Evolutionary conservation across 2,329 filamentous ascomycete species (phyloP).

Genomic region (Penicillium decumbens): DNA sequence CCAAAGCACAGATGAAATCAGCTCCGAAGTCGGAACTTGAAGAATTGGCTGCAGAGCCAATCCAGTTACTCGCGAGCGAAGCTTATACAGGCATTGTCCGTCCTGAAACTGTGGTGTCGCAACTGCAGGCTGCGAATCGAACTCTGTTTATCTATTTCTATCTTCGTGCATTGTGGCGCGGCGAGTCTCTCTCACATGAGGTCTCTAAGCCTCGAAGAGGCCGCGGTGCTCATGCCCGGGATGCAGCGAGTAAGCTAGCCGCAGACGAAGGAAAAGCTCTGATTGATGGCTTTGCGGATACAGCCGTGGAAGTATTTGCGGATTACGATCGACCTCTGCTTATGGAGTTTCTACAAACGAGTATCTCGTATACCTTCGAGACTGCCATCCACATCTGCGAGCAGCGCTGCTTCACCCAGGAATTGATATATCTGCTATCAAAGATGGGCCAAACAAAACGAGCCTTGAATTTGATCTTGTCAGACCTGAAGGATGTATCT

Average conservation of each 20-base stretch:
- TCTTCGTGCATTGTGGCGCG: slow-evolving; percentile 77
- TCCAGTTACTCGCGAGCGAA: slow-evolving; percentile 82
- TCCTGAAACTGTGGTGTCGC: slow-evolving; percentile 69
- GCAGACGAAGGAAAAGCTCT: slow-evolving; percentile 60
- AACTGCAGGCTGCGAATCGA: slow-evolving; percentile 65
- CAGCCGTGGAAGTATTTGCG: slow-evolving; percentile 81
- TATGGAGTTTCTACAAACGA: slow-evolving; percentile 80
- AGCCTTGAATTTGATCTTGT: slow-evolving; percentile 87
- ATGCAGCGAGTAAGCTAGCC: slow-evolving; percentile 46
- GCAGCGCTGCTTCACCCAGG: slow-evolving; percentile 71
- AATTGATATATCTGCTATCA: slow-evolving; percentile 91
- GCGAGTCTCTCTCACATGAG: slow-evolving; percentile 54
- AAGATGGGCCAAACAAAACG: slow-evolving; percentile 93
- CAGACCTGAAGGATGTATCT: slow-evolving; percentile 82
- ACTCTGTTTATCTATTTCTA: slow-evolving; percentile 87
- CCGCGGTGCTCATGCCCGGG: slow-evolving; percentile 36
- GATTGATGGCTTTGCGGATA: slow-evolving; percentile 80
- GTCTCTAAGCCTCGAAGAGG: slow-evolving; percentile 34
- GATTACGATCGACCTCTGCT: slow-evolving; percentile 73
- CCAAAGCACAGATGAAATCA: slow-evolving; percentile 61
- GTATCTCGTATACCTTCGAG: slow-evolving; percentile 84
- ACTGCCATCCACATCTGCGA: slow-evolving; percentile 70
- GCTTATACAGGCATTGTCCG: slow-evolving; percentile 82
- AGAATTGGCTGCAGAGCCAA: slow-evolving; percentile 73
- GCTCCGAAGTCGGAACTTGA: slow-evolving; percentile 69